Evolutionary conservation across 1,139 yeast species (phyloP).

Genomic region (Saccharomycopsis phalli): DNA sequence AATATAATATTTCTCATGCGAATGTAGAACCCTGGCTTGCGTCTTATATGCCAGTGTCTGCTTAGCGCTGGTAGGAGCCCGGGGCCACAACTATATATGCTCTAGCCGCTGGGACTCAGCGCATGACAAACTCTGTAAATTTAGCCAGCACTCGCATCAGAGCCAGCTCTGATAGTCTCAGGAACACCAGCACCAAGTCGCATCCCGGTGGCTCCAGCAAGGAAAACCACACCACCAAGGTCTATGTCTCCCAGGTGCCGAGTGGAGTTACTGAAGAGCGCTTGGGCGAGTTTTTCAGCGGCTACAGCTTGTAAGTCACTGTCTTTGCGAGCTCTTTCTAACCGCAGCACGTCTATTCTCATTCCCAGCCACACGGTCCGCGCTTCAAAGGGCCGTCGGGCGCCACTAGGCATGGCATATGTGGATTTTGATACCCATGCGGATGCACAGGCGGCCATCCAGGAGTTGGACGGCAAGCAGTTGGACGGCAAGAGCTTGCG

Average conservation of each 20-base stretch:
- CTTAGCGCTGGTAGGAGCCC: no score
- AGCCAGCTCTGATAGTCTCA: no score
- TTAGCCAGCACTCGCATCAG: no score
- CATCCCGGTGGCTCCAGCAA: no score
- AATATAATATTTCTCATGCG: no score
- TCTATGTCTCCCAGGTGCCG: conserved; percentile 36
- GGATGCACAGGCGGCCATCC: conserved; percentile 40
- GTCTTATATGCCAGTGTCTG: no score
- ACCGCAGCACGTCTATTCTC: conserved; percentile 33
- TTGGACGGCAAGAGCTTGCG: conserved; percentile 34
- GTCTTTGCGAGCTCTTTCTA: no score
- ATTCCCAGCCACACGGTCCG: conserved; percentile 49
- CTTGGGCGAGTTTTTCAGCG: conserved; percentile 31
- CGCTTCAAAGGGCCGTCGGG: conserved; percentile 34
- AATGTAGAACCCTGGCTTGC: no score
- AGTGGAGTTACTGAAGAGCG: conserved; percentile 38
- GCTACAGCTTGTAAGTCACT: conserved; percentile 14
- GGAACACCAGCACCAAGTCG: no score
- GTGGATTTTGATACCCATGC: conserved; percentile 47
- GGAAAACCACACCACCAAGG: conserved; percentile 15
- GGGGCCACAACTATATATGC: no score
- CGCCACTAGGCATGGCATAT: conserved; percentile 57
- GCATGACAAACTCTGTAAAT: no score
- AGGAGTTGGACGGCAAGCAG: conserved; percentile 33
- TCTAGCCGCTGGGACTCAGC: no score